Base-by-base conservation (phyloP, 2,329 filamentous ascomycete species). In the Didymella pinodella region DNA sequence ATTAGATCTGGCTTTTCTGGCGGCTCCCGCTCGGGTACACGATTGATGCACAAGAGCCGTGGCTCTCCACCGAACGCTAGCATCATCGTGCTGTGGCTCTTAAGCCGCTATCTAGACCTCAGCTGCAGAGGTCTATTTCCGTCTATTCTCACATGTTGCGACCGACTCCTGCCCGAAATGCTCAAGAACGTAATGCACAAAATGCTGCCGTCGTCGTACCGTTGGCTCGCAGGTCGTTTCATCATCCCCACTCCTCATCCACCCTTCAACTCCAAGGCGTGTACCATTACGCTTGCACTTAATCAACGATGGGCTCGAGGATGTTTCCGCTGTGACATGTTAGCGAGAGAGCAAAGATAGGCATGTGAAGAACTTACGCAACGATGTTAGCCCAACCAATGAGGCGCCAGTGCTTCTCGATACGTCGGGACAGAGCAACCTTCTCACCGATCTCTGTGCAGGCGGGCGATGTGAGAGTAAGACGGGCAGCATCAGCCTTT, bases 381-480 rank as follows among this genome's bases (percentile, higher is more conserved):
- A 78, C 75, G 55, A 79, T 79, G 64, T 77, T 78, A 47, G 77
- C 77, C 77, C 77, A 78, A 36, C 76, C 76, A 63, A 78, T 78
- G 20, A 78, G 70, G 63, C 74, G 91, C 94, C 94, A 98, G 82
- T 97, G 94, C 88, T 98, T 98, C 82, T 99, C 95, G 74, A 98
- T 97, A 88, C 95, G 91, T 82, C 95, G 86, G 78, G 89, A 93
- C 75, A 99, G 85, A 41, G 95, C 95, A 74, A 99, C 93, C 90
- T 99, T 98, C 85, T 99, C 94, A 66, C 93, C 93, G 75, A 97
- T 90, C 78, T 96, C 94, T 49, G 95, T 99, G 84, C 95, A 99
- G 58, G 95, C 95, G 44, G 93, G 93, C 77, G 88, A 94, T 62
- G 93, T 98, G 70, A 99, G 84, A 60, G 92, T 90, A 67, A 99